phyloP scores from a whole-genome alignment of 257 asterid species.

The Solanum lignicaule region DNA sequence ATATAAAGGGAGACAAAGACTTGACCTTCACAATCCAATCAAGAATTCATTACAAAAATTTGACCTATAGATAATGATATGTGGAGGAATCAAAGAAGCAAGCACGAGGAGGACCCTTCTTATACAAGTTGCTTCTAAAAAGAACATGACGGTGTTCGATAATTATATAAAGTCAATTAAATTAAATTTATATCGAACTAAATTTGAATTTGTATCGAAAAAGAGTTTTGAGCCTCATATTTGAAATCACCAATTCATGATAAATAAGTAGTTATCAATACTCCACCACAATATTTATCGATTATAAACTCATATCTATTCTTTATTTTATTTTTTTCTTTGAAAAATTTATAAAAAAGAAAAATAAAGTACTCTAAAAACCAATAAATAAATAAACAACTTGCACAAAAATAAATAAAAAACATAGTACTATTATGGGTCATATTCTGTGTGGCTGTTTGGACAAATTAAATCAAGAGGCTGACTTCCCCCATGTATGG shows the following conservation, averaged over 20 bases:
- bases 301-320: background rate
- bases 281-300: background rate
- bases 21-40: background rate
- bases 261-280: too few species aligned
- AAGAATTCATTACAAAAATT: background rate
- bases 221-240: background rate
- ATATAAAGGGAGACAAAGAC: background rate
- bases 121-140: background rate
- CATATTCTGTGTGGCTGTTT: background rate
- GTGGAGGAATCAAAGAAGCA: background rate
- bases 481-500: background rate
- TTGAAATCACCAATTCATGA: fast-evolving
- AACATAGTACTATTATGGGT: background rate
- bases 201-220: fast-evolving
- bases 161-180: background rate
- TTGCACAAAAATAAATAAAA: background rate
- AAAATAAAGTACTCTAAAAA: background rate
- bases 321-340: background rate
- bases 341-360: background rate
- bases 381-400: background rate
- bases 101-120: background rate
- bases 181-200: background rate
- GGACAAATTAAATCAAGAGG: background rate
- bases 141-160: background rate
- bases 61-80: background rate